Evolutionary conservation across 495 filamentous ascomycete genomes (phyloP).

Genomic region (Astrothelium macrocarpum): DNA sequence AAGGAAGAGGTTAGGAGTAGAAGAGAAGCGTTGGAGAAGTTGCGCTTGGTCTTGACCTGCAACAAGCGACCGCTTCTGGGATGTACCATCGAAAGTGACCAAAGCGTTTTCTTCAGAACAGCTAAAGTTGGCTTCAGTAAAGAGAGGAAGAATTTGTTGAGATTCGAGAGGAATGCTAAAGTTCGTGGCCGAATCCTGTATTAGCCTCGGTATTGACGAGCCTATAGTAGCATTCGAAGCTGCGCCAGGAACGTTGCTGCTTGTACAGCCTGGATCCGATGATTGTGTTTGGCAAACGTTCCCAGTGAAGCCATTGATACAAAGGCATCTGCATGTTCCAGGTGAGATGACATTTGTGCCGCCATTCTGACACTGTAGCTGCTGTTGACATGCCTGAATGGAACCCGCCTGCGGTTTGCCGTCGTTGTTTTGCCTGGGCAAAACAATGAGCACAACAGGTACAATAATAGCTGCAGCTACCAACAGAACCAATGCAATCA

Average conservation of each 20-base stretch:
- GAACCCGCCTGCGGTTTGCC: conserved; percentile 26
- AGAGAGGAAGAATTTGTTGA: conserved; percentile 58
- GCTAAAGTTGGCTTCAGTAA: conserved; percentile 61
- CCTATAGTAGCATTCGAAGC: conserved; percentile 69
- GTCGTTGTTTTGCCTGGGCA: conserved; percentile 47
- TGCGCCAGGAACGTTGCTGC: conserved; percentile 42
- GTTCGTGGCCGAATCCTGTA: conserved; percentile 51
- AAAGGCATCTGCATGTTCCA: conserved; percentile 71
- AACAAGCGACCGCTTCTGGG: conserved; percentile 8
- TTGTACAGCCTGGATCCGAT: conserved; percentile 58
- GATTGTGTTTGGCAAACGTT: conserved; percentile 52
- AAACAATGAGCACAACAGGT: conserved; percentile 70
- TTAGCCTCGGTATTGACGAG: conserved; percentile 60
- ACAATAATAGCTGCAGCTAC: conserved; percentile 81
- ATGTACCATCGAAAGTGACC: conserved; percentile 52
- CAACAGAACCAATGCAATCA: conserved; percentile 60
- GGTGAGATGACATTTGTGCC: conserved; percentile 60
- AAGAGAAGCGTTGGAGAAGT: not conserved
- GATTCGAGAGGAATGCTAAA: conserved; percentile 67
- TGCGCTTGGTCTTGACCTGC: conserved; percentile 13
- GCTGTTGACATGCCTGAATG: conserved; percentile 23
- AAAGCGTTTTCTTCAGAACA: conserved; percentile 79
- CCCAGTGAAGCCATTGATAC: conserved; percentile 79
- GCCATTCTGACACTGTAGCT: conserved; percentile 61
- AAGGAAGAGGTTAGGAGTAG: not conserved